Base-by-base conservation (phyloP, 306 rosid genomes). In the Aeschynomene evenia region DNA sequence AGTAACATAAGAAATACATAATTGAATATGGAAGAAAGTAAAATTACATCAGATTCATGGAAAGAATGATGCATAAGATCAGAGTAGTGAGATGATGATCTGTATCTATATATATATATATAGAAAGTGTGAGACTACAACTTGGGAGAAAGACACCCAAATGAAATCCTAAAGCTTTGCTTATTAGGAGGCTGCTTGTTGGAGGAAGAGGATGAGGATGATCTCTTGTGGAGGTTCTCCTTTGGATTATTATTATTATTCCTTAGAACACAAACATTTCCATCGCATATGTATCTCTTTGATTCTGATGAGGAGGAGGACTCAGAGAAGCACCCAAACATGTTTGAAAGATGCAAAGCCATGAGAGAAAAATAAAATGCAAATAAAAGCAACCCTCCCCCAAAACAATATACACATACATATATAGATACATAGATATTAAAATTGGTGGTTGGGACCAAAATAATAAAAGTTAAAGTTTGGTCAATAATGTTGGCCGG, bases 181-280 rank as follows among this genome's bases (percentile, higher is more conserved):
- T 74, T 74, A n/a, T n/a, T n/a, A n/a, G n/a, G n/a, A 42, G 18
- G 56, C 46, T 74, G 73, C 23, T n/a, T 51, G 57, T 0, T 66
- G 33, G 15, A 4, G 62, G 33, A 3, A 11, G 0, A 6, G 40
- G 40, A 36, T 36, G 40, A 6, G 29, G 73, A n/a, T 23, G 66
- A 4, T 43, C 12, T 37, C 24, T 61, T 42, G 0, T 3, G 10
- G 18, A 28, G 5, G 40, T 28, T 54, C 36, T 63, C 53, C 33
- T 53, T 43, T 0, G 39, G 75, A 10, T 60, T n/a, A n/a, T n/a
- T n/a, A n/a, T n/a, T n/a, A n/a, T n/a, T n/a, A n/a, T n/a, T 39
- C 37, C 63, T 84, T 0, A 87, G 77, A 64, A 82, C 77, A 64
- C 96, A 87, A 53, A 74, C 87, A 72, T 87, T 79, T 5, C 90